phyloP scores from a whole-genome alignment of 1,284 basidiomycete genomes.

The Taiwanofungus camphoratus region DNA sequence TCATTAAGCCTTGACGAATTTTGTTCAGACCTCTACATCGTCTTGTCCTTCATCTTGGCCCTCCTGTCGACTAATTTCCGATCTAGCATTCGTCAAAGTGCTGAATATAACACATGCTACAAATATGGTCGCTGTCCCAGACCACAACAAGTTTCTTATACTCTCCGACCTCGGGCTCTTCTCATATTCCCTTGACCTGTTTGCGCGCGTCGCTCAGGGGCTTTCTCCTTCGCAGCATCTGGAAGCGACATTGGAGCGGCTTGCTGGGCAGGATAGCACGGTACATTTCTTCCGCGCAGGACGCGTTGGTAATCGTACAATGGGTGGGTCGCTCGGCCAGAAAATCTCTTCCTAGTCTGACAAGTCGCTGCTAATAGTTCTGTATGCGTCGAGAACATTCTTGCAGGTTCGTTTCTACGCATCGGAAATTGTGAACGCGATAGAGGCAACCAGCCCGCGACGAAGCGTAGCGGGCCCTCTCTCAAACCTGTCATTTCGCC shows the following conservation, averaged over 20 bases:
- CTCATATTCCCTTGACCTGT: slow-evolving; percentile 64
- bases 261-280: slow-evolving; percentile 43
- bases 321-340: slow-evolving; percentile 37
- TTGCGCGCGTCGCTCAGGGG: slow-evolving; percentile 51
- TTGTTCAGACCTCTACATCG: neutral
- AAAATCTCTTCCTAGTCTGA: neutral
- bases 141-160: slow-evolving; percentile 62
- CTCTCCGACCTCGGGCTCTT: slow-evolving; percentile 51
- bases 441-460: too few relatives aligned
- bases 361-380: slow-evolving; percentile 38
- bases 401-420: slow-evolving; percentile 49
- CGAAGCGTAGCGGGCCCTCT: too few relatives aligned
- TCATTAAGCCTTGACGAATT: slow-evolving; percentile 1
- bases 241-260: slow-evolving; percentile 49
- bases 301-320: slow-evolving; percentile 41
- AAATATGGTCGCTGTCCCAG: slow-evolving; percentile 50
- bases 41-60: slow-evolving; percentile 5
- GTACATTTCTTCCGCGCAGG: slow-evolving; percentile 58
- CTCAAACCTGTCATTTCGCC: neutral
- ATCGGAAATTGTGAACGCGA: slow-evolving; percentile 34
- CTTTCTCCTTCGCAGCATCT: slow-evolving; percentile 40
- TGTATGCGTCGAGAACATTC: slow-evolving; percentile 60
- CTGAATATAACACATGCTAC: slow-evolving; percentile 43
- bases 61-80: too few relatives aligned
- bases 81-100: slow-evolving; percentile 55